Conservation (phyloP, 2,329 filamentous ascomycete species). For the Zymoseptoria crescenta region DNA sequence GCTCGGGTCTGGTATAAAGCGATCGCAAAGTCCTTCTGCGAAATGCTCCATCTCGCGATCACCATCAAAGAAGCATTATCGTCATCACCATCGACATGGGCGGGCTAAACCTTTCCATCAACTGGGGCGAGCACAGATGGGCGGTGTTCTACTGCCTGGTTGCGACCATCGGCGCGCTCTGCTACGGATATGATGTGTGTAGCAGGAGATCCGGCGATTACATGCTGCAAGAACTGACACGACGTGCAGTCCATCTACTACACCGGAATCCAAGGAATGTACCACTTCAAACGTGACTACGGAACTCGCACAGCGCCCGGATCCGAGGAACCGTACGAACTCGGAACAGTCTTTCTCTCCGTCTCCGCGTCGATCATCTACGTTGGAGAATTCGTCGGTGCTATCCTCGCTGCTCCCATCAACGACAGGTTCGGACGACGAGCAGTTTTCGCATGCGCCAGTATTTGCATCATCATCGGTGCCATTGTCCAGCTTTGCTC, state of each 20-base stretch:
- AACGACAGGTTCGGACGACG: constrained; percentile 17
- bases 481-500: constrained; percentile 16
- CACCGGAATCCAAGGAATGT: constrained; percentile 17
- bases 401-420: constrained; percentile 15
- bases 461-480: constrained; percentile 13
- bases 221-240: background rate
- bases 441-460: constrained; percentile 15
- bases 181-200: constrained; percentile 16
- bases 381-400: constrained; percentile 16
- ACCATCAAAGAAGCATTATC: background rate
- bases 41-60: background rate
- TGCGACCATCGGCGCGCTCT: constrained; percentile 16
- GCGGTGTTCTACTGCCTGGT: constrained; percentile 17
- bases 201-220: background rate
- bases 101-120: constrained; percentile 16
- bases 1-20: background rate
- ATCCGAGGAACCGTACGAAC: constrained; percentile 4
- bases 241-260: constrained; percentile 16
- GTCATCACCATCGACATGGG: constrained; percentile 8
- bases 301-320: constrained; percentile 9
- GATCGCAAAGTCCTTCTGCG: background rate
- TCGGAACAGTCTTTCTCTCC: constrained; percentile 16
- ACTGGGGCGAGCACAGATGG: constrained; percentile 16
- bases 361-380: constrained; percentile 18
- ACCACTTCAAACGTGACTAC: constrained; percentile 15